Conservation (phyloP, 768 basidiomycete species). For the Rubroboletus satanas region DNA sequence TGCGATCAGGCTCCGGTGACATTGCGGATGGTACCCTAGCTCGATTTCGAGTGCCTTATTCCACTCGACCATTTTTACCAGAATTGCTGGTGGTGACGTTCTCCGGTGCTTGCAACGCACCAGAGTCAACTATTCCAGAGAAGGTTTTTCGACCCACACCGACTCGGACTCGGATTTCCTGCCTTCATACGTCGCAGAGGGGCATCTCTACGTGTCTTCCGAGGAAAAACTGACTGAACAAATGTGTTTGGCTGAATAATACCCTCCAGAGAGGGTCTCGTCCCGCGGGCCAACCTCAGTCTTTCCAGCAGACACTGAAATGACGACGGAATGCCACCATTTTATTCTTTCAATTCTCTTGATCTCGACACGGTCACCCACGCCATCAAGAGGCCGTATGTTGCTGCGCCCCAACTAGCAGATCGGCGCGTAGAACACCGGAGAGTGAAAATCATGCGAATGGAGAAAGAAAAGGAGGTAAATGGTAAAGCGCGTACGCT, state of each 20-base stretch:
- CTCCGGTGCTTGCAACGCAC: too few species aligned
- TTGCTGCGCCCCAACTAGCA: constrained; percentile 81
- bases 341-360: constrained; percentile 41
- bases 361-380: constrained; percentile 83
- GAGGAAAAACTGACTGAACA: constrained; percentile 10
- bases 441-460: constrained; percentile 60
- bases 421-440: constrained; percentile 93
- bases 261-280: constrained; percentile 22
- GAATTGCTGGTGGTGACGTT: too few species aligned
- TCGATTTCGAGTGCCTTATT: too few species aligned
- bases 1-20: too few species aligned
- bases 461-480: constrained; percentile 64
- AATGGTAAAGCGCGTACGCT: constrained; percentile 46
- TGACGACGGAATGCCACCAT: background rate
- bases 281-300: background rate
- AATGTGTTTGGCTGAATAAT: constrained; percentile 6
- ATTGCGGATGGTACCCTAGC: too few species aligned
- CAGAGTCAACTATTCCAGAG: too few species aligned
- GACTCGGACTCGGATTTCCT: constrained; percentile 1
- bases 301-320: background rate
- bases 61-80: too few species aligned
- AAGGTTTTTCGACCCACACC: too few species aligned
- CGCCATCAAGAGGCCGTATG: constrained; percentile 87
- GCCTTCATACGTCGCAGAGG: constrained; percentile 21
- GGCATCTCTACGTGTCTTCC: background rate